Percentiles rank a stretch among this genome's conserved stretches.
Conservation (phyloP, 2,329 filamentous ascomycete genomes). For the Chaetomiaceae sp. region DNA sequence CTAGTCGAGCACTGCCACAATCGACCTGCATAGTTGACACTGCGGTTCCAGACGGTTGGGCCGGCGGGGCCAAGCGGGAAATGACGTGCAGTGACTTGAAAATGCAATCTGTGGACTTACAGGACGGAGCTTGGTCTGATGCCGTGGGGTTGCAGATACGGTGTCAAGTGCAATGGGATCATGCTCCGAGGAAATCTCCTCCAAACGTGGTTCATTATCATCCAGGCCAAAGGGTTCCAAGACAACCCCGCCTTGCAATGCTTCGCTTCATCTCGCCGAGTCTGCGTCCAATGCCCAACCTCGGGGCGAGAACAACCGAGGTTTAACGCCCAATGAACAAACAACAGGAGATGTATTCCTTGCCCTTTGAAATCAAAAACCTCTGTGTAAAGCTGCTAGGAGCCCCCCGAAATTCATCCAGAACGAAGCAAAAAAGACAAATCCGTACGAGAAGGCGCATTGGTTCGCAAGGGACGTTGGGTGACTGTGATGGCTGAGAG, state of each 20-base stretch:
- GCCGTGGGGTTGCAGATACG: background rate
- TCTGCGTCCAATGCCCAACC: conserved; percentile 1
- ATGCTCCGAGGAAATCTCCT: background rate
- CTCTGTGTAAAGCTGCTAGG: conserved; percentile 12
- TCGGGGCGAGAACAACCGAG: background rate
- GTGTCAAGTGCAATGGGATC: background rate
- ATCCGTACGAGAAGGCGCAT: conserved; percentile 20
- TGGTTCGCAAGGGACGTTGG: conserved; percentile 16
- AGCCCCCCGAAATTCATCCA: conserved; percentile 23
- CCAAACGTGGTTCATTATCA: conserved; percentile 11
- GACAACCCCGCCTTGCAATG: background rate
- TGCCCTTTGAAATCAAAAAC: conserved; percentile 21
- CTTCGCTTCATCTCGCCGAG: background rate
- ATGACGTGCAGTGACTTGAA: conserved; percentile 4
- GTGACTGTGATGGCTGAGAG: conserved; percentile 11
- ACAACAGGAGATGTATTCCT: conserved; percentile 12
- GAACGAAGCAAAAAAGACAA: conserved; percentile 22
- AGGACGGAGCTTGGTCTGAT: background rate
- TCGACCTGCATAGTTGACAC: conserved; percentile 13
- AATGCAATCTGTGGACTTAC: background rate
- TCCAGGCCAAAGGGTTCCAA: background rate
- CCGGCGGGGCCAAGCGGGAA: background rate
- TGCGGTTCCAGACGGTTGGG: background rate
- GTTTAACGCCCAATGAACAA: conserved; percentile 6
- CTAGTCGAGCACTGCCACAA: conserved; percentile 21